These are phyloP conservation scores for Trichoderma polysporum DNA, from an alignment of 2,329 filamentous ascomycete genomes.

Conservation along the genomic window DNA sequence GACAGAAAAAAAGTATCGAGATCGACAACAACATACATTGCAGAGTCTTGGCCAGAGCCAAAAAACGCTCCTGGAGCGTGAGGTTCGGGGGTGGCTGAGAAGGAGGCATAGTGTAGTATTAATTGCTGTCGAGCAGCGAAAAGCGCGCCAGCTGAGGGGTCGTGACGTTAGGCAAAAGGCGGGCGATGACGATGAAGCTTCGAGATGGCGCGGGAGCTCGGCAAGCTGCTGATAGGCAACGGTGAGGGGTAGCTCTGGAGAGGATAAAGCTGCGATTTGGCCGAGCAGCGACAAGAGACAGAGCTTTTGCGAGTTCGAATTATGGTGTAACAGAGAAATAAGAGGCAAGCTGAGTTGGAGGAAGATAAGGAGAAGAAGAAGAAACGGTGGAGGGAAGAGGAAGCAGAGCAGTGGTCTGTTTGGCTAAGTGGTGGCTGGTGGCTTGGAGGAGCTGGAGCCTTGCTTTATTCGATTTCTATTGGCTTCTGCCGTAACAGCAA, in stretches of 20 bases:
- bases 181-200: slow-evolving; percentile 10
- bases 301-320: background rate
- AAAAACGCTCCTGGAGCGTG: slow-evolving; percentile 69
- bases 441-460: slow-evolving; percentile 13
- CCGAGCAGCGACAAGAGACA: background rate
- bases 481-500: slow-evolving; percentile 1
- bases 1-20: background rate
- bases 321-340: background rate
- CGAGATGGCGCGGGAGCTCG: background rate
- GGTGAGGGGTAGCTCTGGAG: slow-evolving; percentile 7
- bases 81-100: slow-evolving; percentile 9
- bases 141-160: slow-evolving; percentile 14
- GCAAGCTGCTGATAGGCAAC: background rate
- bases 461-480: slow-evolving; percentile 14
- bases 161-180: slow-evolving; percentile 4
- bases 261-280: background rate
- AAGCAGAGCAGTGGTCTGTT: background rate
- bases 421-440: slow-evolving; percentile 11
- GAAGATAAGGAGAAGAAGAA: background rate
- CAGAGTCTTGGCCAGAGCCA: slow-evolving; percentile 80
- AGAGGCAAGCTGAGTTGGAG: background rate
- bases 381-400: slow-evolving; percentile 2
- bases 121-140: background rate
- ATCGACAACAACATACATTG: slow-evolving; percentile 67
- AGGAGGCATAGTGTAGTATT: background rate